phyloP scores from a whole-genome alignment of 2,329 filamentous ascomycete genomes.

The Penicillium sclerotigenum region DNA sequence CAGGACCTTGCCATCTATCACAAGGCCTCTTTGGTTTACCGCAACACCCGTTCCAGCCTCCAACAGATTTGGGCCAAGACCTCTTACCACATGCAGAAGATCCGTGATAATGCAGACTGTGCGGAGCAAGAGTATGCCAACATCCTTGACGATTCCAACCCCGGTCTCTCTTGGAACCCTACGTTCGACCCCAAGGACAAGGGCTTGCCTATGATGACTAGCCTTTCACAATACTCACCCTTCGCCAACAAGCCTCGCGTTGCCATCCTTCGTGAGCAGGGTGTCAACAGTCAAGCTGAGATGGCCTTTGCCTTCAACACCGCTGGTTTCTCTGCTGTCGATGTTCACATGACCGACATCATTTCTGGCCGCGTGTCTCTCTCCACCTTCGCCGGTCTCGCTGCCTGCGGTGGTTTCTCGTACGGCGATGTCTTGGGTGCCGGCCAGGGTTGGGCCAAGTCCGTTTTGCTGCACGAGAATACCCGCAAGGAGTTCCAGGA shows the following conservation, averaged over 20 bases:
- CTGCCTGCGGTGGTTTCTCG: conserved; percentile 94
- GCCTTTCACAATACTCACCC: conserved; percentile 54
- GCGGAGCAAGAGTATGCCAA: conserved; percentile 78
- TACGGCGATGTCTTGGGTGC: conserved; percentile 91
- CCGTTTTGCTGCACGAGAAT: conserved; percentile 76
- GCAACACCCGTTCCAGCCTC: conserved; percentile 66
- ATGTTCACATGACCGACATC: conserved; percentile 94
- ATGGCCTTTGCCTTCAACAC: conserved; percentile 95
- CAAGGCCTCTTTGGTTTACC: conserved; percentile 65
- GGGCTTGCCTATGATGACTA: conserved; percentile 65
- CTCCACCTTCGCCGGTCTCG: conserved; percentile 78
- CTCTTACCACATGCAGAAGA: conserved; percentile 84
- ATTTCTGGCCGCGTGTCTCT: conserved; percentile 77
- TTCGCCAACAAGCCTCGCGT: conserved; percentile 70
- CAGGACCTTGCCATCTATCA: conserved; percentile 76
- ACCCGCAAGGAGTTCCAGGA: conserved; percentile 72
- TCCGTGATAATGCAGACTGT: conserved; percentile 82
- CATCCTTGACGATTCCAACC: conserved; percentile 71
- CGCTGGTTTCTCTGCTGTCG: conserved; percentile 86
- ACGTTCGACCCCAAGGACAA: conserved; percentile 76
- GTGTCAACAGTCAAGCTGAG: conserved; percentile 93
- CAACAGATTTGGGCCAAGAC: conserved; percentile 88
- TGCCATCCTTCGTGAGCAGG: conserved; percentile 90
- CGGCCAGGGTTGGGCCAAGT: conserved; percentile 95
- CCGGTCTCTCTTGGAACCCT: conserved; percentile 80